Conservation (phyloP, 2,329 filamentous ascomycete species). For the Reticulascus tulasneorum region DNA sequence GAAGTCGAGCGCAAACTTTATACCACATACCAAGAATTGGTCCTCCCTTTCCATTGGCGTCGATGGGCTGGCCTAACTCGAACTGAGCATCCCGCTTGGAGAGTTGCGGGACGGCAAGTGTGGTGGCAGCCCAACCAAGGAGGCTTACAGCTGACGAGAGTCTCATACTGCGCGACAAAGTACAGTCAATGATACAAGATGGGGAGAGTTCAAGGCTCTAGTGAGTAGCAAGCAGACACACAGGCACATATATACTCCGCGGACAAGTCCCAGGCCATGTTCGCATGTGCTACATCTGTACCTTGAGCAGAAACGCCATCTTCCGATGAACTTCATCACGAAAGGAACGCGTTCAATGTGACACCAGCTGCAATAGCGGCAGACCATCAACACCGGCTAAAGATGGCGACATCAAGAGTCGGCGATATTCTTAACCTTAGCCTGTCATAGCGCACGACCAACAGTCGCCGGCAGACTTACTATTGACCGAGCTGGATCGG, state of each 20-base stretch:
- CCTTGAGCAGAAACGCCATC: too few relatives aligned
- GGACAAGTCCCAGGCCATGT: too few relatives aligned
- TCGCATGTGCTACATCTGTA: too few relatives aligned
- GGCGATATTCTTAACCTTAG: too few relatives aligned
- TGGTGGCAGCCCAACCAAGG: neutral
- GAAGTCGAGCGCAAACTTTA: neutral
- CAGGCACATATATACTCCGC: too few relatives aligned
- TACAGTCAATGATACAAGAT: too few relatives aligned
- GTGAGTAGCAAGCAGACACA: too few relatives aligned
- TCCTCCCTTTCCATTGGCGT: constrained; percentile 53
- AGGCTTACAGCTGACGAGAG: neutral
- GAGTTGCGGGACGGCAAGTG: constrained; percentile 1
- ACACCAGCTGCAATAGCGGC: too few relatives aligned
- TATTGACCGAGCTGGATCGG: neutral
- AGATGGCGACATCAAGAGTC: constrained; percentile 9
- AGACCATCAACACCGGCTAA: neutral
- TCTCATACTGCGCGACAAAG: constrained; percentile 2
- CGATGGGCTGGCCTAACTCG: constrained; percentile 50
- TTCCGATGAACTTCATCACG: too few relatives aligned
- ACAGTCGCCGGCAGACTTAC: neutral
- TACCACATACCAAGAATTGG: constrained; percentile 48
- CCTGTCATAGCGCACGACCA: too few relatives aligned
- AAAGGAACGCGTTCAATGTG: too few relatives aligned
- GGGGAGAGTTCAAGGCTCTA: too few relatives aligned
- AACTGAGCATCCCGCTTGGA: constrained; percentile 28